These are phyloP conservation scores for Pythium folliculosum DNA, from an alignment of 352 stramenopile species.

Conservation along the genomic window DNA sequence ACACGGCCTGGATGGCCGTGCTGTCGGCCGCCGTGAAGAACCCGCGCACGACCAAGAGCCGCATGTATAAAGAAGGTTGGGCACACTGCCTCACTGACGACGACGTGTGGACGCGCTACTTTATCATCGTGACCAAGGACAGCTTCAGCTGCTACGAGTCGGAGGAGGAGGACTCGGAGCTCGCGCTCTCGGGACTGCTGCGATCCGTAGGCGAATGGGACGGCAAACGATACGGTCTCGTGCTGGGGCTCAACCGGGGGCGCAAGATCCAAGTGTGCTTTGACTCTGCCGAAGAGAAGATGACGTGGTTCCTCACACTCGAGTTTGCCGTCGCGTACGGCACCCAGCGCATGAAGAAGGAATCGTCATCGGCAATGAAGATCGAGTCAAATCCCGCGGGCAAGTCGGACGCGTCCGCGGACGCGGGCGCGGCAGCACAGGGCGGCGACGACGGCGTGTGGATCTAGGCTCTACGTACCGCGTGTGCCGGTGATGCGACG, in stretches of 20 bases:
- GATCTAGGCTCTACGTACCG: constrained; percentile 43
- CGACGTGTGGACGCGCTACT: constrained; percentile 73
- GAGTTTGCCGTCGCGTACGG: constrained; percentile 76
- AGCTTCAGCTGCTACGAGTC: constrained; percentile 81
- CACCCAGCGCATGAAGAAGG: constrained; percentile 68
- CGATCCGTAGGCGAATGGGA: constrained; percentile 74
- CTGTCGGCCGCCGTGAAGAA: constrained; percentile 66
- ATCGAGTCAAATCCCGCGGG: constrained; percentile 38
- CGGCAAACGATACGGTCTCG: constrained; percentile 71
- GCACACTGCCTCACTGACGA: constrained; percentile 75
- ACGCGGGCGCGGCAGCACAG: constrained; percentile 17
- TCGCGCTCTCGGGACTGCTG: constrained; percentile 65
- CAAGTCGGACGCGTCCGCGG: constrained; percentile 33
- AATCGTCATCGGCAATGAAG: constrained; percentile 54
- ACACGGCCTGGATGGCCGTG: constrained; percentile 75
- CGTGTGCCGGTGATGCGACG: constrained; percentile 10
- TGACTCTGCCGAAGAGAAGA: constrained; percentile 80
- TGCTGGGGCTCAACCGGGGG: constrained; percentile 65
- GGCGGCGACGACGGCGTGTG: constrained; percentile 70
- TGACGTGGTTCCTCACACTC: constrained; percentile 81
- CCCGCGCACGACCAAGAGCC: constrained; percentile 48
- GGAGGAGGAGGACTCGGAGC: constrained; percentile 65
- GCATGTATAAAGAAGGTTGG: constrained; percentile 71
- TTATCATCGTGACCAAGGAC: constrained; percentile 74
- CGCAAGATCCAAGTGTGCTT: constrained; percentile 81